Evolutionary conservation across 108 stramenopile genomes (phyloP), one percentile per base, ranked within the genome.

Genomic region (Schizochytrium sp.): DNA sequence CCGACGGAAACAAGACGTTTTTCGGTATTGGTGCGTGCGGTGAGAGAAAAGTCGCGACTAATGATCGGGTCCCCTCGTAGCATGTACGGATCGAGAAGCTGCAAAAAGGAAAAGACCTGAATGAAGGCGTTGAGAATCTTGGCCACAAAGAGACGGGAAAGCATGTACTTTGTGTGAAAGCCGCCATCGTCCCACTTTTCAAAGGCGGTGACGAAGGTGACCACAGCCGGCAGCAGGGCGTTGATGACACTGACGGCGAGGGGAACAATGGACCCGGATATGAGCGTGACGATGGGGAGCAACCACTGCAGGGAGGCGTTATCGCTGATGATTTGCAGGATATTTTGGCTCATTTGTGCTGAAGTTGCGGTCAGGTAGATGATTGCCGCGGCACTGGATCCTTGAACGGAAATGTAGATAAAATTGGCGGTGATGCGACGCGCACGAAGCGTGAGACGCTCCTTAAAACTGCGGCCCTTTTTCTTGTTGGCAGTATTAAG

Each of bases 171-270:
- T 6, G 76, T 83, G 51, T 83, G 51, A 23, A 83, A 83, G 23
- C 76, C 76, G 76, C 16, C n/a, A 23, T 83, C 76, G 51, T 83
- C 76, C 76, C 76, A 83, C 28, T 34, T 83, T 83, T 83, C 76
- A 34, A 83, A 83, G 0, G 10, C 18, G 1, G 76, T 83, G 4
- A 83, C 14, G 12, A 83, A 25, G n/a, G 45, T 83, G 6, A 23
- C 76, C 1, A 83, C 76, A 12, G 76, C 48, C 2, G 76, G 76
- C n/a, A 83, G 76, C 0, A 83, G 1, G 25, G 76, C 76, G 28
- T 83, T 83, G n/a, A 83, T 47, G n/a, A 83, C 12, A 4, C 48
- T 53, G 6, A 83, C 76, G 51, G 76, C 76, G 25, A 83, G 6
- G 18, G 76, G 76, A 1, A 83, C 76, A 34, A 83, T 83, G n/a